Base-by-base conservation (phyloP, 1,284 basidiomycete genomes). In the Rhodotorula sp. region DNA sequence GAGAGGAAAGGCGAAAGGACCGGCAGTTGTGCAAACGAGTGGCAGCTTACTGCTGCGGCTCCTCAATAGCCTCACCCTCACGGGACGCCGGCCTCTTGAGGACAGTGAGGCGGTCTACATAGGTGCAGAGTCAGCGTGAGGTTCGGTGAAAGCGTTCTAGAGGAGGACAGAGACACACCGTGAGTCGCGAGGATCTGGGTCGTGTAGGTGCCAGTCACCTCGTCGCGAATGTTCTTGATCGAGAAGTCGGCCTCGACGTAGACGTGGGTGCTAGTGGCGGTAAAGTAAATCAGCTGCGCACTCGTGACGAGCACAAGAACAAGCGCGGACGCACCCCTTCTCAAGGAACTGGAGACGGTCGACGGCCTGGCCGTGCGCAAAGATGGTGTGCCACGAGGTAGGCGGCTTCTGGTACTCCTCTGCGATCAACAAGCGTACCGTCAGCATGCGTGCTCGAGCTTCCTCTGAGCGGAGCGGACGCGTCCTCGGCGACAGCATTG, bases 361-460 rank as follows among this genome's bases (percentile, higher is more conserved):
- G 75, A 88, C 88, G 29, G 86, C 77, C 53, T 60, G 84, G 39
- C 83, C 83, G 84, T 92, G 92, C 46, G 88, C 91, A 63, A 91
- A 80, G 61, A 93, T 79, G 59, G 87, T 83, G 79, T 93, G 91
- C 87, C 88, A 93, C 37, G 89, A 89, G 4, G 88, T 86, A 46
- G 82, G 84, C 1, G 85, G 77, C 37, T 85, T 83, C 21, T 82
- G 79, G 61, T 63, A 55, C 44, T 64, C 63, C 66, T 73, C 73
- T 73, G 61, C 32, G 51, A 10, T 3, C 13, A 36, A 2, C 7
- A 27, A 50, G 25, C 25, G 25, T 9, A 44, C 21, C 6, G 50
- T 51, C 50, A 51, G 50, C 50, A 29, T 3, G 0, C 46, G 22
- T 1, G 29, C 25, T 3, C 48, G 25, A 1, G 17, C 46, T 48